Conservation (phyloP, 345 rosid genomes). For the Eucalyptus sp. region DNA sequence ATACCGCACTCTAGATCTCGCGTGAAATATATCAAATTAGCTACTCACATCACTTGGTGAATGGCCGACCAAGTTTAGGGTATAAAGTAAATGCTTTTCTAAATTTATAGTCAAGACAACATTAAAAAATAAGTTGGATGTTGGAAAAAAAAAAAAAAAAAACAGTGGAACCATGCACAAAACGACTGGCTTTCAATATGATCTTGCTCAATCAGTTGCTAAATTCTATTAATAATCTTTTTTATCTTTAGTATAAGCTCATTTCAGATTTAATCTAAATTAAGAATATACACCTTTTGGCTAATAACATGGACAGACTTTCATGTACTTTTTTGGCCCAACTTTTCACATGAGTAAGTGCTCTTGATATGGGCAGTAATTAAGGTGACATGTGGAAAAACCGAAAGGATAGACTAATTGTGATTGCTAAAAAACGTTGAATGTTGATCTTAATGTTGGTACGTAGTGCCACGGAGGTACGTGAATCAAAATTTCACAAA, state of each 20-base stretch:
- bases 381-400: background rate
- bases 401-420: background rate
- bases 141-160: background rate
- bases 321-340: background rate
- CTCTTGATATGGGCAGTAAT: background rate
- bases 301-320: background rate
- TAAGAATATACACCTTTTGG: background rate
- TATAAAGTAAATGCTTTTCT: background rate
- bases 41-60: background rate
- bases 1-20: too few species aligned
- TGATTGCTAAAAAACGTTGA: background rate
- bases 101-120: background rate
- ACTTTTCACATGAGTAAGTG: background rate
- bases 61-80: background rate
- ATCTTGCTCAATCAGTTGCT: background rate
- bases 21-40: background rate
- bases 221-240: background rate
- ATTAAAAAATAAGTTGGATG: background rate
- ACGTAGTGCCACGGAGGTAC: background rate
- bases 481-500: background rate
- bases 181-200: background rate
- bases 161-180: background rate
- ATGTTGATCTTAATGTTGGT: background rate
- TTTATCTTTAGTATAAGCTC: background rate
- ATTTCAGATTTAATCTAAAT: background rate